phyloP scores from a whole-genome alignment of 345 rosid species.

The Litchi chinensis region DNA sequence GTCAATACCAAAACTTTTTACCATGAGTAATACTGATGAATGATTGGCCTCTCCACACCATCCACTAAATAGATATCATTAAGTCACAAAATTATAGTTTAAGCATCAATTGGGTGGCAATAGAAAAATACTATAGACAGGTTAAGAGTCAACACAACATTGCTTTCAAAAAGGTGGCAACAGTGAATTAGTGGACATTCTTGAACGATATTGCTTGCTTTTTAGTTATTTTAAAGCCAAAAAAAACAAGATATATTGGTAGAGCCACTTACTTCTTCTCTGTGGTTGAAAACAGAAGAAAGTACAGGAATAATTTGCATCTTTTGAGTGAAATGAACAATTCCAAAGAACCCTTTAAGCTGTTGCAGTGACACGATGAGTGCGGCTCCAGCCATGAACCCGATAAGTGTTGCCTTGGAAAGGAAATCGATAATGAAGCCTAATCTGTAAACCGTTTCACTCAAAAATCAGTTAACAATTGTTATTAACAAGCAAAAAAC shows the following conservation, averaged over 20 bases:
- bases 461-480: conserved; percentile 8
- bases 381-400: conserved; percentile 99
- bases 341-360: conserved; percentile 93
- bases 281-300: conserved; percentile 53
- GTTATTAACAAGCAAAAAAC: neutral
- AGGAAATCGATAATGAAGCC: conserved; percentile 96
- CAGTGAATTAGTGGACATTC: conserved; percentile 7
- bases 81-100: neutral
- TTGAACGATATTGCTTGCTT: conserved; percentile 3
- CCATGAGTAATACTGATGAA: neutral
- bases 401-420: conserved; percentile 91
- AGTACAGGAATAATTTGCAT: conserved; percentile 89
- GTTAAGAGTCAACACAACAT: neutral
- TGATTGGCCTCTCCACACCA: neutral
- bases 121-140: too few species aligned
- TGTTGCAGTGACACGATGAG: conserved; percentile 92
- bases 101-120: neutral
- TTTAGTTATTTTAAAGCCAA: neutral
- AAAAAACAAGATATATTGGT: neutral
- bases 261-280: conserved; percentile 59
- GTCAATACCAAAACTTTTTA: conserved; percentile 8
- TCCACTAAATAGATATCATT: conserved; percentile 3
- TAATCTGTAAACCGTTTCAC: conserved; percentile 56
- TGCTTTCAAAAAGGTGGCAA: conserved; percentile 5
- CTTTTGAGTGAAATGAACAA: conserved; percentile 83